Evolutionary conservation across 345 rosid species (phyloP), one percentile per base, ranked within the genome.

Genomic region (Mercurialis annua): DNA sequence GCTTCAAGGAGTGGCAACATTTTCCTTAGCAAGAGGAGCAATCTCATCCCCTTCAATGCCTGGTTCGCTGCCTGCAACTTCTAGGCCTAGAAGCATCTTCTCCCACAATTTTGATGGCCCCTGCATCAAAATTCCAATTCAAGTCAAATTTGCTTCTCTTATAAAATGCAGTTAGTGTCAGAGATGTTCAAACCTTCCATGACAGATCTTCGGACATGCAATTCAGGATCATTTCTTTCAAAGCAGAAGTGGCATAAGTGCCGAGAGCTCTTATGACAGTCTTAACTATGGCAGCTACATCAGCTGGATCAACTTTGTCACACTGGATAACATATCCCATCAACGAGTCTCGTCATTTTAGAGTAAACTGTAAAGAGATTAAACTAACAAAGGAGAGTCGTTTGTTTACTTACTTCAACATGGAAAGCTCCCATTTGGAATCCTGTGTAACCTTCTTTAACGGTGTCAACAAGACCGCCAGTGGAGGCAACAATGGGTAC

Each of bases 401-500:
- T 31, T 26, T 10, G 10, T 16, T 55, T 58, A 65, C 81, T 84
- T 67, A 90, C 98, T 15, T 91, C 86, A 62, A 91, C 85, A 62
- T 51, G 75, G 85, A 94, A 91, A 65, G 73, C 67, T 67, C 92
- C 96, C 86, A 94, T 91, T 29, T 94, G 97, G 84, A 94, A 84
- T 70, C 99, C 99, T 14, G 99, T 87, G 76, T 61, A 80, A 12
- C 96, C 97, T 85, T 91, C 96, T 75, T 87, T 83, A 58, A 94
- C 88, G 29, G 97, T 91, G 81, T 94, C 92, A 53, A 90, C 91
- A 21, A 94, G 96, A 20, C 99, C 99, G 48, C 99, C 99, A 27
- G 99, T 94, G 15, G 97, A 94, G 63, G 97, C 85, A 60, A 89
- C 95, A 10, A 91, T 82, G 10, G 97, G 97, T 24, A 91, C 84